These are phyloP conservation scores for Penicillium hordei DNA, from an alignment of 2,329 filamentous ascomycete genomes.

Conservation along the genomic window DNA sequence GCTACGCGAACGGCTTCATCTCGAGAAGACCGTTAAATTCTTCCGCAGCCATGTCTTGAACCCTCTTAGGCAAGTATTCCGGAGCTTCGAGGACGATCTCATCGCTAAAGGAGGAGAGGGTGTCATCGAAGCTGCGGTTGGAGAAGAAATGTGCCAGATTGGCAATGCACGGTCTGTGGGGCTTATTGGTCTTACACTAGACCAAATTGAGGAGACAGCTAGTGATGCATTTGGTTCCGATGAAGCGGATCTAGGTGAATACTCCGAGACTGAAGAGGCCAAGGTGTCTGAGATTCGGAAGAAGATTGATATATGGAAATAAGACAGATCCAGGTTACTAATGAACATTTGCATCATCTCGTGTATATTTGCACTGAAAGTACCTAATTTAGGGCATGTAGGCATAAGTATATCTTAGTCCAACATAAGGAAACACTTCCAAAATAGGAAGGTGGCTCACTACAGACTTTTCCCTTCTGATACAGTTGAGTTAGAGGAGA, in stretches of 20 bases:
- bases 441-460: not conserved
- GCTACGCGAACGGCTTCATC: slow-evolving; percentile 49
- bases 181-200: slow-evolving; percentile 32
- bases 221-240: slow-evolving; percentile 30
- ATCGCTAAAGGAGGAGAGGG: slow-evolving; percentile 39
- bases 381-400: not conserved
- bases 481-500: not conserved
- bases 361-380: not conserved
- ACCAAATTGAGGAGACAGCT: slow-evolving; percentile 38
- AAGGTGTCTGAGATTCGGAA: slow-evolving; percentile 30
- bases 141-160: slow-evolving; percentile 35
- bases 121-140: slow-evolving; percentile 35
- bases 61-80: slow-evolving; percentile 35
- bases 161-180: slow-evolving; percentile 40
- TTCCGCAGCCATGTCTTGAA: slow-evolving; percentile 36
- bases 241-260: slow-evolving; percentile 30
- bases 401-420: too few relatives aligned
- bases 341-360: not conserved
- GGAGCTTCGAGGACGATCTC: slow-evolving; percentile 35
- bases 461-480: not conserved
- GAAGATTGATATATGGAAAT: slow-evolving; percentile 21
- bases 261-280: slow-evolving; percentile 32
- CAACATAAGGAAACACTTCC: not conserved
- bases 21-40: slow-evolving; percentile 38
- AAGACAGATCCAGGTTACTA: not conserved